Base-by-base conservation (phyloP, 306 rosid genomes). In the Corylus americana region DNA sequence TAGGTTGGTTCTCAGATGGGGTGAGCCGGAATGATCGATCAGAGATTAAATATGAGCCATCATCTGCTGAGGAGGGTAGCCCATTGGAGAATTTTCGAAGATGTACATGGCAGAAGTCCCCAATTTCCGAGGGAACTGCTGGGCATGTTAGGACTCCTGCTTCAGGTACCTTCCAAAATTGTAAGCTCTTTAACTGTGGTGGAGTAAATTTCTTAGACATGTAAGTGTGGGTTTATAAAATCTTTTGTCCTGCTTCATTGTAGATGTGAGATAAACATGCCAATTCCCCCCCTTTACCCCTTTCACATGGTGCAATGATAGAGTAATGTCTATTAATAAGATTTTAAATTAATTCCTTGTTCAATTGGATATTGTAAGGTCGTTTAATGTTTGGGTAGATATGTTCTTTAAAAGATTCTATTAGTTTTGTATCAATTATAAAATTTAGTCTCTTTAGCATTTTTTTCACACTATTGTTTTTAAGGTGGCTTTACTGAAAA, bases 11-110 rank as follows among this genome's bases (percentile, higher is more conserved):
- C 71, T 85, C 92, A 29, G 90, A 89, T 78, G 81, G 87, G 8
- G 27, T 87, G 39, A 70, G 89, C 55, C 73, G 87, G 71, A 85
- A 83, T 59, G 92, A 82, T 78, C 86, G 85, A 58, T 77, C 83
- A 5, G 90, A 86, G 66, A 67, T 69, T 48, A 89, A 89, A 73
- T 87, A 47, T 73, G 90, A 89, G 64, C 81, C 87, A 1, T 82
- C 87, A 9, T 82, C 77, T 85, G 85, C 90, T 0, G 90, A 82
- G 77, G 87, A 78, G 61, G 92, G 87, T 70, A 89, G 90, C 74
- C 90, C 90, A 5, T 66, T 80, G 50, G 87, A 82, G 13, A 70
- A 79, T 80, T 77, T 51, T 57, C 78, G 20, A 76, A 79, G 85
- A 66, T 73, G 62, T 44, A 6, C 74, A 2, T 74, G 74, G 80